Evolutionary conservation across 805 yeast species (phyloP).

Genomic region (Spathaspora girioi): DNA sequence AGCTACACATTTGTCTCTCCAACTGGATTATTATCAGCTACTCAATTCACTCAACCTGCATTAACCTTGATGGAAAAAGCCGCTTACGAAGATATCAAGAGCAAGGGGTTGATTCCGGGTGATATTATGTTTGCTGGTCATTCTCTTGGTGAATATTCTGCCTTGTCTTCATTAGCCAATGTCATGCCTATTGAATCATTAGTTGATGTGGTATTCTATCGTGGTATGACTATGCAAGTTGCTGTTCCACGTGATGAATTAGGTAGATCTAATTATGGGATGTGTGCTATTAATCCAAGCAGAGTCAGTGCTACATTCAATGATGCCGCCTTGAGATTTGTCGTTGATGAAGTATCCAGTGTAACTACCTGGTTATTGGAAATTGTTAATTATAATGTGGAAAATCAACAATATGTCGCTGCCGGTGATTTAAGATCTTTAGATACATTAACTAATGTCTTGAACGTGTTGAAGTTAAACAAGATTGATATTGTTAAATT

Average conservation of each 20-base stretch:
- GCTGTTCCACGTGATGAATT: conserved; percentile 95
- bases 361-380: conserved; percentile 93
- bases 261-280: conserved; percentile 98
- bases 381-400: conserved; percentile 97
- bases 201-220: conserved; percentile 96
- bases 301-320: conserved; percentile 84
- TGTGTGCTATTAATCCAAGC: conserved; percentile 98
- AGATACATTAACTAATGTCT: conserved; percentile 88
- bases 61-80: conserved; percentile 99
- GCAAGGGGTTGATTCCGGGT: conserved; percentile 91
- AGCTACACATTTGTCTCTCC: conserved; percentile 89
- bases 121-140: conserved; percentile 98
- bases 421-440: conserved; percentile 98
- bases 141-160: conserved; percentile 98
- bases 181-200: conserved; percentile 98
- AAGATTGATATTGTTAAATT: conserved; percentile 89
- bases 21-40: conserved; percentile 92
- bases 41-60: conserved; percentile 99
- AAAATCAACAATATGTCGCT: conserved; percentile 96
- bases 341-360: conserved; percentile 79
- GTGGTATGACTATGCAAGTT: conserved; percentile 99
- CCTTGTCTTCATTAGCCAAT: conserved; percentile 93
- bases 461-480: conserved; percentile 90
- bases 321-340: conserved; percentile 92
- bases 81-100: conserved; percentile 93